Base-by-base conservation (phyloP, 164 flowering plant species). In the Magnolia sinica region DNA sequence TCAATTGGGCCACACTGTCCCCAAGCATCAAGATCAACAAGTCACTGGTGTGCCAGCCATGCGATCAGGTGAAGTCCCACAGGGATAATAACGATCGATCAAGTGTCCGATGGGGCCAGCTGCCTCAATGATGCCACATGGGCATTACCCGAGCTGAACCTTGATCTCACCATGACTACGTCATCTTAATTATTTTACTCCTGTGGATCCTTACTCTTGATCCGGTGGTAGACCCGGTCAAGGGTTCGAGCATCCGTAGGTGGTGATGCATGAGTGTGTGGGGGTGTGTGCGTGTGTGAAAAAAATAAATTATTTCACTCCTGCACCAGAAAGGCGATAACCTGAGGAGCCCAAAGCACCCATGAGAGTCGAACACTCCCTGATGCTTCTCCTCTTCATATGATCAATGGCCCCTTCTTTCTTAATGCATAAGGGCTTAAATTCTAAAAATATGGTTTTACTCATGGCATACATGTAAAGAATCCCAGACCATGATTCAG, bases 71-170 rank as follows among this genome's bases (percentile, higher is more conserved):
- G 61, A 11, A 71, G 59, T 37, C 74, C 19, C 58, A 50, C 9
- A 68, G 68, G 2, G 20, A 11, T 23, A 70, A 75, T 61, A 61
- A 59, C 29, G 29, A 27, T 27, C 19, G 79, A 74, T 66, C 77
- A 70, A 69, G 73, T 80, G 1, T 86, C 87, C 0, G 86, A 88
- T 68, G 84, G 76, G 0, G 81, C 63, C 27, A 84, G 86, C 67
- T 76, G 71, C 78, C 64, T 79, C 59, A 78, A 85, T 29, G 83
- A 74, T 4, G 61, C 51, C 1, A 1, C 74, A 8, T 13, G 50
- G n/a, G 59, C 31, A 37, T 37, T 87, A 77, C 88, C 87, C 55
- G 89, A 88, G 77, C 75, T 88, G 81, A 88, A 88, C 77, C 89
- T 88, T 74, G 88, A 84, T 65, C 86, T 86, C 59, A 68, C 84